Percentiles rank a stretch among this genome's conserved stretches.
Conservation (phyloP, 2,329 filamentous ascomycete genomes). For the Pestalotiopsis sp. region DNA sequence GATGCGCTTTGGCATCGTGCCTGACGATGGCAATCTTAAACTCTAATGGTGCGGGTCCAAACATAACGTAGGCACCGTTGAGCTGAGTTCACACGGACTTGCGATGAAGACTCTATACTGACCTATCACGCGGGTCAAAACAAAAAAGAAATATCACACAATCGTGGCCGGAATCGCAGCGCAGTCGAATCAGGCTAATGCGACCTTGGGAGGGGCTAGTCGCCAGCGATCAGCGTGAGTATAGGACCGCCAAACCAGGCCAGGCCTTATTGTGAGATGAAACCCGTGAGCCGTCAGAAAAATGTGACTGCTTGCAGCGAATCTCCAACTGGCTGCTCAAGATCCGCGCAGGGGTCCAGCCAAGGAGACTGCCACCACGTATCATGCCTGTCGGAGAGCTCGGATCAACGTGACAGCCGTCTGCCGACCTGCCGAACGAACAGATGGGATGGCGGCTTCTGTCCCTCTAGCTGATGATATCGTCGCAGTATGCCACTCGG, state of each 20-base stretch:
- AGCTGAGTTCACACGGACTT: not conserved
- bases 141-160: too few relatives aligned
- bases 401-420: slow-evolving; percentile 4
- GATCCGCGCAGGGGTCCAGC: slow-evolving; percentile 8
- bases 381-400: slow-evolving; percentile 13
- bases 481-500: not conserved
- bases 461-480: not conserved
- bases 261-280: slow-evolving; percentile 10
- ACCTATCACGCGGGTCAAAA: too few relatives aligned
- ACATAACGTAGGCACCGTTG: not conserved
- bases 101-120: not conserved
- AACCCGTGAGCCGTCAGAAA: slow-evolving; percentile 9
- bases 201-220: not conserved
- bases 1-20: slow-evolving; percentile 4
- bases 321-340: not conserved
- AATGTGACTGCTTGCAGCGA: not conserved
- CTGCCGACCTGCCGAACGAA: slow-evolving; percentile 11
- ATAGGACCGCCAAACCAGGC: not conserved
- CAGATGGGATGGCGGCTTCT: not conserved
- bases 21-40: not conserved
- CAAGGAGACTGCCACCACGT: not conserved
- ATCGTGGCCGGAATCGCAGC: too few relatives aligned
- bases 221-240: not conserved
- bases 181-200: too few relatives aligned
- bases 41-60: not conserved